phyloP scores from a whole-genome alignment of 345 rosid species.

The Brassica napus region Da-Ae NC_063450.1:26943001-26943500 shows the following conservation, averaged over 20 bases:
- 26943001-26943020: too few relatives aligned
- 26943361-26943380: neutral
- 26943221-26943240: neutral
- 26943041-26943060: too few relatives aligned
- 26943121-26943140: neutral
- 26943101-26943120: neutral
- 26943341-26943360: neutral
- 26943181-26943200: neutral
- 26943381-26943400: neutral
- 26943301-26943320: neutral
- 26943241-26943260: conserved; percentile 3
- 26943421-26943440: too few relatives aligned
- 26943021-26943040: too few relatives aligned
- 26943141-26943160: neutral
- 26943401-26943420: too few relatives aligned
- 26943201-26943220: neutral
- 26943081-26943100: neutral
- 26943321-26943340: neutral
- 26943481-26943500: neutral
- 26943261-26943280: neutral
- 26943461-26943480: neutral
- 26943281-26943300: neutral
- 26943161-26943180: neutral
- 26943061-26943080: too few relatives aligned
- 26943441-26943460: neutral